Evolutionary conservation across 345 rosid genomes (phyloP), one percentile per base, ranked within the genome.

Genomic region (Litchi chinensis): DNA sequence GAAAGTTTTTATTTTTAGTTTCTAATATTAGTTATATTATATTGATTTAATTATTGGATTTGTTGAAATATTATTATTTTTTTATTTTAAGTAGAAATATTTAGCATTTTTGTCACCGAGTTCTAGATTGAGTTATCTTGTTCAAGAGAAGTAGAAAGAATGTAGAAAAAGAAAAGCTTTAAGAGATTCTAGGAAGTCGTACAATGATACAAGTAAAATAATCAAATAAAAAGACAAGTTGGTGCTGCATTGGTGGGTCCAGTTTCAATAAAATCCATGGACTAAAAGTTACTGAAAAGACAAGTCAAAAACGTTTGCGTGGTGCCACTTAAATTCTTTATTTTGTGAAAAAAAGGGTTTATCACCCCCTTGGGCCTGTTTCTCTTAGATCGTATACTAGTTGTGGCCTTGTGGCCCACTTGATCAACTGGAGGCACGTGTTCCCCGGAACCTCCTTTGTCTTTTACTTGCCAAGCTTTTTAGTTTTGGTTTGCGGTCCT

Each of bases 191-290:
- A 10, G 16, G 54, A 50, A 50, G 54, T 3, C 5, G 1, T 50
- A 50, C 16, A 13, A 5, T 0, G 18, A 40, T 32, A 32, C 37
- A 32, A 32, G 37, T 1, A 32, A 32, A 19, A 62, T 52, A 28
- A 76, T 37, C 79, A 8, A 21, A 72, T 77, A 73, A 15, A 10
- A 43, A 68, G 7, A 68, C 21, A 5, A 43, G 50, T 2, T 76
- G 39, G 57, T 69, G 54, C 12, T 3, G 37, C 70, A 12, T 18
- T 80, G 81, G 81, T 70, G 83, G 83, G 81, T 22, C 80, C 74
- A 65, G 54, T 69, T 62, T 39, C 4, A 57, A 48, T 46, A 8
- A 64, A n/a, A 37, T 50, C 78, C 70, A 44, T 60, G 32, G 44
- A 74, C 41, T 60, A 28, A 39, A 50, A 62, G 16, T 43, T 64